phyloP scores from a whole-genome alignment of 2,329 filamentous ascomycete species.

The Calonectria ilicicola region DNA sequence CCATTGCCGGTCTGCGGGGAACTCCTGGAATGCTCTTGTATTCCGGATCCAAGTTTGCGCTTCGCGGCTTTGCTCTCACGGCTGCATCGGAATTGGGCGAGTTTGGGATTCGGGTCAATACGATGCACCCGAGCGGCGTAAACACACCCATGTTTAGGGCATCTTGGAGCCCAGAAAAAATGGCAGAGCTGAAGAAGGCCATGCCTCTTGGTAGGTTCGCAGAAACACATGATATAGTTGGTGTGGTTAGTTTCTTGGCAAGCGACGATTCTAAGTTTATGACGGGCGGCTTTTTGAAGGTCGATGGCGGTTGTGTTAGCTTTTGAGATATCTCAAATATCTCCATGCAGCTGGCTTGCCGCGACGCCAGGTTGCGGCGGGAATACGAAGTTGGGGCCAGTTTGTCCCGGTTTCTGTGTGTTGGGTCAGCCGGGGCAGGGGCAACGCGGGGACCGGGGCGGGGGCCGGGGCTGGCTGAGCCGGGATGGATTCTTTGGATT shows the following conservation, averaged over 20 bases:
- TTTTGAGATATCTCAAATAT: not conserved
- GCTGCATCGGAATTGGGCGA: slow-evolving; percentile 5
- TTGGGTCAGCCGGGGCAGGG: too few relatives aligned
- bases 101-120: slow-evolving; percentile 8
- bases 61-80: not conserved
- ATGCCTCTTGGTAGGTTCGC: slow-evolving; percentile 2
- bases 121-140: slow-evolving; percentile 7
- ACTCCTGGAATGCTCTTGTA: slow-evolving; percentile 7
- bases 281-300: slow-evolving; percentile 1
- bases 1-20: slow-evolving; percentile 1
- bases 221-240: not conserved
- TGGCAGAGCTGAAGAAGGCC: not conserved
- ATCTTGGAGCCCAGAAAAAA: not conserved
- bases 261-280: slow-evolving; percentile 13
- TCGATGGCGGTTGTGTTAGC: slow-evolving; percentile 3
- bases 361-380: too few relatives aligned
- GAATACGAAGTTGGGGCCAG: too few relatives aligned
- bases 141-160: slow-evolving; percentile 11
- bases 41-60: slow-evolving; percentile 8
- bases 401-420: too few relatives aligned
- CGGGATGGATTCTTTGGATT: too few relatives aligned
- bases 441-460: too few relatives aligned
- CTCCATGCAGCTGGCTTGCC: too few relatives aligned
- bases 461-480: too few relatives aligned
- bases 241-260: slow-evolving; percentile 3